These are phyloP conservation scores for Podila minutissima DNA, from an alignment of 192 early-diverging fungal genomes.

Conservation along the genomic window DNA sequence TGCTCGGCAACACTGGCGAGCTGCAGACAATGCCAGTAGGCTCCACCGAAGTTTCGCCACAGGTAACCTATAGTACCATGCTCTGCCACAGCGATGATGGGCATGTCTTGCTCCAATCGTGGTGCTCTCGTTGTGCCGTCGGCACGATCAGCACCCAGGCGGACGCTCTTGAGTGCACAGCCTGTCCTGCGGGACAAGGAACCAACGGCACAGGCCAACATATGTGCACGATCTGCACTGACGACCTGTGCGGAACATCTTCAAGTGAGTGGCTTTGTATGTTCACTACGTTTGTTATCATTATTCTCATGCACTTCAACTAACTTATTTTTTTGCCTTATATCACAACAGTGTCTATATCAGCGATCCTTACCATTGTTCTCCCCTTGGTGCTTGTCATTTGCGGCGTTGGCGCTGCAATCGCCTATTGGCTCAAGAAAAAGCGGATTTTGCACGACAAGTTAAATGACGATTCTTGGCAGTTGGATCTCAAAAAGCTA, in stretches of 20 bases:
- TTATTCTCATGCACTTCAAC: background rate
- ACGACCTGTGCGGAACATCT: constrained; percentile 4
- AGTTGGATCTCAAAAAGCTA: constrained; percentile 36
- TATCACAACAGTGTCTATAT: background rate
- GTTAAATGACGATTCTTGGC: constrained; percentile 50
- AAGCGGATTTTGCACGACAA: constrained; percentile 19
- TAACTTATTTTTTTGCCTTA: background rate
- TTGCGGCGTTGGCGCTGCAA: background rate
- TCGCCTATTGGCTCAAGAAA: constrained; percentile 12
- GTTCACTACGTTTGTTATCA: background rate
- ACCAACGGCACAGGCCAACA: constrained; percentile 29
- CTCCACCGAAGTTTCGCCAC: background rate
- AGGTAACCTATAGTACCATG: background rate
- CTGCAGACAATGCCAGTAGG: background rate
- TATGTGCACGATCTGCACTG: constrained; percentile 14
- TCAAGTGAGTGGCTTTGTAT: constrained; percentile 6
- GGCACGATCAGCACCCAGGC: constrained; percentile 15
- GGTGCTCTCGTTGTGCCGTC: constrained; percentile 20
- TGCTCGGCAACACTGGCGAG: background rate
- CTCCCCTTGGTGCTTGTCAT: constrained; percentile 9
- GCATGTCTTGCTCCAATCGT: constrained; percentile 17
- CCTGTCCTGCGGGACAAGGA: constrained; percentile 10
- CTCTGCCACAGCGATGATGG: constrained; percentile 18
- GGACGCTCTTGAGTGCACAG: constrained; percentile 8
- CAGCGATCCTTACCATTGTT: constrained; percentile 14